phyloP scores from a whole-genome alignment of 1,284 basidiomycete species.

The Ganoderma boninense region DNA sequence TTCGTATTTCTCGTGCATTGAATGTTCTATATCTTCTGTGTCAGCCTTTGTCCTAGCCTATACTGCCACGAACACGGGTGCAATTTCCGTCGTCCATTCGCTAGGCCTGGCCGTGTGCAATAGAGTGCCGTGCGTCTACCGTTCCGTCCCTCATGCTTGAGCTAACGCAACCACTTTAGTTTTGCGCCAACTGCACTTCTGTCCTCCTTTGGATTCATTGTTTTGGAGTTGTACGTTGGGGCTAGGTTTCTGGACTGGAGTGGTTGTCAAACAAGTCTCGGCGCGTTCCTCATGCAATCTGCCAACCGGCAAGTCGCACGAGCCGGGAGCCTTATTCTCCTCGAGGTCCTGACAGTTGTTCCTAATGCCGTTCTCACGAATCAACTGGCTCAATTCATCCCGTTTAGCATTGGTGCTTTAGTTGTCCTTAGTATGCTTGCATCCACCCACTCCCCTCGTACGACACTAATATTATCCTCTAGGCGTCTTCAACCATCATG shows the following conservation, averaged over 20 bases:
- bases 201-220: slow-evolving; percentile 50
- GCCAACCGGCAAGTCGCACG: slow-evolving; percentile 23
- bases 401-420: slow-evolving; percentile 56
- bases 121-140: not conserved
- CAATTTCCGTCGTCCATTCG: slow-evolving; percentile 25
- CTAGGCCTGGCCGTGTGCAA: slow-evolving; percentile 35
- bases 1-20: not conserved
- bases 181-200: slow-evolving; percentile 52
- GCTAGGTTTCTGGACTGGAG: slow-evolving; percentile 38
- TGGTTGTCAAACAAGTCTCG: slow-evolving; percentile 29
- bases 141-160: not conserved
- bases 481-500: slow-evolving; percentile 36
- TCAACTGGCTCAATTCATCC: slow-evolving; percentile 54
- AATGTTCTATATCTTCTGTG: slow-evolving; percentile 10
- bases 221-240: slow-evolving; percentile 53
- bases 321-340: slow-evolving; percentile 50
- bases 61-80: slow-evolving; percentile 52
- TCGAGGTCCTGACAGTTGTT: slow-evolving; percentile 55
- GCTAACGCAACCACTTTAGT: slow-evolving; percentile 1
- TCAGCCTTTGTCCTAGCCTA: slow-evolving; percentile 54
- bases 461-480: not conserved
- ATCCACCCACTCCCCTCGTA: not conserved
- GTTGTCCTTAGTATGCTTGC: slow-evolving; percentile 49
- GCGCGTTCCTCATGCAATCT: slow-evolving; percentile 44
- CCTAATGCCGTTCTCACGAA: slow-evolving; percentile 50